A percentile compares a stretch with the other conserved stretches of the same genome.
These are phyloP conservation scores for Arthrobotrys conoides DNA, from an alignment of 2,329 filamentous ascomycete genomes.

Conservation along the genomic window DNA sequence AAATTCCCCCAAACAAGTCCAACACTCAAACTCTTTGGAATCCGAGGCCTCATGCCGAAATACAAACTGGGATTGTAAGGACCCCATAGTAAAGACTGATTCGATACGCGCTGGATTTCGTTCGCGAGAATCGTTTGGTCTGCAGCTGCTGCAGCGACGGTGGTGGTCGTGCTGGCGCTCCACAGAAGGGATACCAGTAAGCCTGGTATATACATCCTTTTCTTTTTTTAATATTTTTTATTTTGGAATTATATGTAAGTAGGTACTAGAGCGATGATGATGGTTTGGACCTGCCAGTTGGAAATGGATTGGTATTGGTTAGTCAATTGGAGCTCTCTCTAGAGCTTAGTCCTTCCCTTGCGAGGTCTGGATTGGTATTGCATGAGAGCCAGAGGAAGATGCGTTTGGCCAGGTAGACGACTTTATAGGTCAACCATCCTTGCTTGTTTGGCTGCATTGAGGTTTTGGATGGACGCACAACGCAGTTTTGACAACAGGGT, in stretches of 20 bases:
- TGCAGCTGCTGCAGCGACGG: constrained; percentile 2
- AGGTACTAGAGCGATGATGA: not conserved
- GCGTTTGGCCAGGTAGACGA: constrained; percentile 19
- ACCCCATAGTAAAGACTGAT: constrained; percentile 93
- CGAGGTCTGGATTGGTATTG: too few relatives aligned
- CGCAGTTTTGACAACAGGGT: constrained; percentile 25
- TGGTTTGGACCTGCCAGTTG: not conserved
- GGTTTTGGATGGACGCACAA: not conserved
- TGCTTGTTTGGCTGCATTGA: constrained; percentile 1
- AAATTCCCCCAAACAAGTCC: constrained; percentile 91
- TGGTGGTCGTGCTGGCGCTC: not conserved
- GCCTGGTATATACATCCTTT: constrained; percentile 26
- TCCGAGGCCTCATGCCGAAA: constrained; percentile 87
- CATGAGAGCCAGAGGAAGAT: not conserved
- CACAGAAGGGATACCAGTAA: constrained; percentile 20
- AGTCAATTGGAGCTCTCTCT: not conserved
- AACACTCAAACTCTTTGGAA: constrained; percentile 84
- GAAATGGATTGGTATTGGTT: not conserved
- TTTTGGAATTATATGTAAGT: not conserved
- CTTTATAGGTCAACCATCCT: not conserved
- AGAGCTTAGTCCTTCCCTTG: too few relatives aligned
- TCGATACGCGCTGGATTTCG: constrained; percentile 66
- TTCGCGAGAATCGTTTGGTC: constrained; percentile 45
- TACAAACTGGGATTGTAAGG: constrained; percentile 95
- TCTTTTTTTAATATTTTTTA: not conserved